Base-by-base conservation (phyloP, 2,329 filamentous ascomycete genomes). In the Paracamarosporium sp. region DNA sequence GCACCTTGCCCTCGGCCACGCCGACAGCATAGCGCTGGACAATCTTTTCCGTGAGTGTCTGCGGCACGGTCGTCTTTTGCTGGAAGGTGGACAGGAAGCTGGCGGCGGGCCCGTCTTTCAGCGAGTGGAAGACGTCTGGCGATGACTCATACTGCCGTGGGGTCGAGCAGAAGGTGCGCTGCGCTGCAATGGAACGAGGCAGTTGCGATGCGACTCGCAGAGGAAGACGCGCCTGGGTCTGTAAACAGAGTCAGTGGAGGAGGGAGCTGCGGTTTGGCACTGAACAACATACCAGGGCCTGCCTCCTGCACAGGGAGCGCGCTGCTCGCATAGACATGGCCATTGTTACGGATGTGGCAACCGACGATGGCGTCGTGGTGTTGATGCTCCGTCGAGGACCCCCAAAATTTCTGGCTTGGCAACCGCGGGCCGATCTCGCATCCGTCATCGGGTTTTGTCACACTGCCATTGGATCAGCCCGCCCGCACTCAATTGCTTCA, bases 1-100 rank as follows among this genome's bases (percentile, higher is more conserved):
- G 90, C 56, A 84, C 81, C 79, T 97, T 96, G 58, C 88, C 91
- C 11, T 86, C 76, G 1, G 90, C 78, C 1, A 97, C 84, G 9
- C 88, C 91, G n/a, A 93, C 83, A 0, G 92, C 85, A 76, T 96
- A 89, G 15, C 84, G 80, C 75, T 97, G 93, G 0, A 97, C 89
- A 57, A 97, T 97, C 82, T 97, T 97, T 76, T 97, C 93, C 2
- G 91, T 95, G 50, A 97, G 78, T 2, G 91, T 97, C 78, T 97
- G 93, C 0, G 91, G 85, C 2, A 78, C 76, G 17, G 76, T 73
- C 27, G 80, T 67, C 35, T 70, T 73, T 17, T 76, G 70, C 45
- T 75, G 85, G 31, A 91, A 88, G 38, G 90, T 87, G 63, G 96
- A 87, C 61, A 97, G 85, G 58, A 92, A 88, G 67, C 90, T 86